These are phyloP conservation scores for Cutaneotrichosporon arboriforme DNA, from an alignment of 1,284 basidiomycete genomes.

Conservation along the genomic window DNA sequence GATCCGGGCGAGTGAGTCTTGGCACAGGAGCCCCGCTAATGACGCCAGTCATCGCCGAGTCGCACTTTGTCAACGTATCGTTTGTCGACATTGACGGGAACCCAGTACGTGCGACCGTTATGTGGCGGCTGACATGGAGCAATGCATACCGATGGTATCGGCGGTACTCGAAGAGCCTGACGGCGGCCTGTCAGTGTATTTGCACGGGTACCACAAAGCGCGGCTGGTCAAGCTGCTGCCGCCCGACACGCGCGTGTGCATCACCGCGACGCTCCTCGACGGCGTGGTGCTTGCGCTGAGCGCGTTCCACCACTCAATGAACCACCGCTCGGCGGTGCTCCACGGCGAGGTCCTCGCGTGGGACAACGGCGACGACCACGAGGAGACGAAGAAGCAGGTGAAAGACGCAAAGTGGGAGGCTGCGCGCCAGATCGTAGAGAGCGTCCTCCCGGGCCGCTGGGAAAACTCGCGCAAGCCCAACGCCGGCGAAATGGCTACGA, in stretches of 20 bases:
- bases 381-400: neutral
- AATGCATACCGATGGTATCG: constrained; percentile 14
- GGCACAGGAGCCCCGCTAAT: neutral
- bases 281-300: constrained; percentile 33
- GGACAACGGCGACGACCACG: constrained; percentile 2
- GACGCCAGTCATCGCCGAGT: constrained; percentile 11
- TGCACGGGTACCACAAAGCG: constrained; percentile 27
- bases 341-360: constrained; percentile 29
- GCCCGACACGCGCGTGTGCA: constrained; percentile 27
- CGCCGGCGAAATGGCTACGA: constrained; percentile 24
- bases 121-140: constrained; percentile 1
- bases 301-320: constrained; percentile 27
- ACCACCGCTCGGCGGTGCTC: constrained; percentile 33
- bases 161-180: neutral
- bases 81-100: constrained; percentile 16
- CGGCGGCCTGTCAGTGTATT: neutral
- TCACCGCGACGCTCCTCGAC: constrained; percentile 32
- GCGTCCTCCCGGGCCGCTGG: constrained; percentile 25
- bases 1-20: constrained; percentile 7
- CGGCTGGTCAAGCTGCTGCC: constrained; percentile 27
- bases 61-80: constrained; percentile 15
- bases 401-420: constrained; percentile 10
- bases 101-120: neutral
- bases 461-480: constrained; percentile 22
- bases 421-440: constrained; percentile 17